phyloP scores from a whole-genome alignment of 2,329 filamentous ascomycete species.

The Cordyceps tenuipes region DNA sequence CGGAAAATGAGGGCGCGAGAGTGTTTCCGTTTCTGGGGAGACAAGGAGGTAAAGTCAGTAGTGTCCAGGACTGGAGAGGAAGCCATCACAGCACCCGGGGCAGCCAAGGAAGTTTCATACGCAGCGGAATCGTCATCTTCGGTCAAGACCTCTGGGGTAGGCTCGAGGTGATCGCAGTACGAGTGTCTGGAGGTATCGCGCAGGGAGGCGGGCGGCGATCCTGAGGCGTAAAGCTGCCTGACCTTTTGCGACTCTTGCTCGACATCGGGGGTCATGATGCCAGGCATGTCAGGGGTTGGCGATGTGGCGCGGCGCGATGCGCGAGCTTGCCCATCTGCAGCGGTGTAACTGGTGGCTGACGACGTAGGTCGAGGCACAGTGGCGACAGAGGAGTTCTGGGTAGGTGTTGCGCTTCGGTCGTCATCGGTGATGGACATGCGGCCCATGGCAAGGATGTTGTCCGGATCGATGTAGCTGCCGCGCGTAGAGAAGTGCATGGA shows the following conservation, averaged over 20 bases:
- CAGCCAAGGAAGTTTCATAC: conserved; percentile 46
- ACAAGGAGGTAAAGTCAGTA: conserved; percentile 1
- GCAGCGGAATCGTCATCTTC: conserved; percentile 45
- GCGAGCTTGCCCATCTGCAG: conserved; percentile 30
- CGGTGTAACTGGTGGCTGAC: conserved; percentile 6
- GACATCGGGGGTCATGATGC: conserved; percentile 43
- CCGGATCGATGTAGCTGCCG: conserved; percentile 53
- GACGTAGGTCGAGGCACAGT: background rate
- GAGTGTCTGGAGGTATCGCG: conserved; percentile 24
- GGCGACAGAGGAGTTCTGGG: conserved; percentile 6
- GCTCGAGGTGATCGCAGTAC: conserved; percentile 40
- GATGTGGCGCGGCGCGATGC: conserved; percentile 17
- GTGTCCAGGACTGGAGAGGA: conserved; percentile 1
- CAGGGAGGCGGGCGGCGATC: conserved; percentile 25
- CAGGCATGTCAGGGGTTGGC: conserved; percentile 36
- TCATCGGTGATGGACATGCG: conserved; percentile 14
- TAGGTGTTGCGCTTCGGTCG: conserved; percentile 17
- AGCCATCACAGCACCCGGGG: conserved; percentile 13
- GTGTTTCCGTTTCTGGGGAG: conserved; percentile 8
- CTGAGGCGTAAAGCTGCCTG: conserved; percentile 56
- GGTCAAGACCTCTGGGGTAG: conserved; percentile 42
- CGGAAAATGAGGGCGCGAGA: conserved; percentile 26
- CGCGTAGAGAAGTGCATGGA: conserved; percentile 53
- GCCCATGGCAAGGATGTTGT: conserved; percentile 23
- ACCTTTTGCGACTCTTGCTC: conserved; percentile 60